phyloP scores from a whole-genome alignment of 2,329 filamentous ascomycete genomes.

The Capronia coronata region DNA sequence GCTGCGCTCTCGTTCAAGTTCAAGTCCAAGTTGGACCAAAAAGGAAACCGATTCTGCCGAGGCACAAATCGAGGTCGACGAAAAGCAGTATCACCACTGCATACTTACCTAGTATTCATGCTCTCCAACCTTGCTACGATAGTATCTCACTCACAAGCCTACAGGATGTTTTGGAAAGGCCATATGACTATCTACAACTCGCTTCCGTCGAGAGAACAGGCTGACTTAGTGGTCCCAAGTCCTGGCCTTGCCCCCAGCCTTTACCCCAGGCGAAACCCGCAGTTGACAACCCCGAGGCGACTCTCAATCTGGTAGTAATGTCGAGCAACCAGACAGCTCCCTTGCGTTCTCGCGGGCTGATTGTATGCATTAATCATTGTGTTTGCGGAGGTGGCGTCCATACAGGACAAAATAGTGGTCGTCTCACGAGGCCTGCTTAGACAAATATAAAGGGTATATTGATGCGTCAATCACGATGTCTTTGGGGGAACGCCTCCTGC shows the following conservation, averaged over 20 bases:
- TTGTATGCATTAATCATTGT: neutral
- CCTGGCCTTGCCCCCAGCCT: no score
- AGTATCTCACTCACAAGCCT: neutral
- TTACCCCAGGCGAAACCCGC: no score
- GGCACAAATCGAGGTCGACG: slow-evolving; percentile 1
- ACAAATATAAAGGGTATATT: no score
- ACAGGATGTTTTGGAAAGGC: slow-evolving; percentile 1
- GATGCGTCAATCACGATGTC: no score
- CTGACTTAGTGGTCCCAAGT: no score
- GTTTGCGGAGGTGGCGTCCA: slow-evolving; percentile 17
- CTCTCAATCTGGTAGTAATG: no score
- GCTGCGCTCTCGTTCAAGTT: no score
- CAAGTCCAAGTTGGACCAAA: neutral
- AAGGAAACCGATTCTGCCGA: neutral
- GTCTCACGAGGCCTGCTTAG: neutral
- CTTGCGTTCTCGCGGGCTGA: neutral
- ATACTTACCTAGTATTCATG: neutral
- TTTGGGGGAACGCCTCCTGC: no score
- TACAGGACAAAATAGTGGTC: neutral
- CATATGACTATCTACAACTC: no score
- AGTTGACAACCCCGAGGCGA: no score
- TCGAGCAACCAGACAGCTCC: no score
- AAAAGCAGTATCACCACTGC: neutral
- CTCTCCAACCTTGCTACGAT: neutral
- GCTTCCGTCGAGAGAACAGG: no score